phyloP scores from a whole-genome alignment of 495 filamentous ascomycete species.

The Xylaria grammica region DNA sequence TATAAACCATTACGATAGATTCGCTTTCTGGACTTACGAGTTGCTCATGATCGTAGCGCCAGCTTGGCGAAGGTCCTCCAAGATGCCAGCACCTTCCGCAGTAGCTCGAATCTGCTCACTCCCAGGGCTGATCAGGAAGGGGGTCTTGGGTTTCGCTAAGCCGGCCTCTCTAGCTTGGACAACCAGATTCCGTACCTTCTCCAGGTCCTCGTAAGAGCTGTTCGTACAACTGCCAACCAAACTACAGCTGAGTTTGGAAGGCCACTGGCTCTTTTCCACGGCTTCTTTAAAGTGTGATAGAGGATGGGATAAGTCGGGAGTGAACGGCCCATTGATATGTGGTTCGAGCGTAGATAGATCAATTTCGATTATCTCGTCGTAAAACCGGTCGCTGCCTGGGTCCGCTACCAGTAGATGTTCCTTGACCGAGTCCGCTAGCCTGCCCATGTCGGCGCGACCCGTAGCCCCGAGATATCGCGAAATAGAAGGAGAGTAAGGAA shows the following conservation, averaged over 20 bases:
- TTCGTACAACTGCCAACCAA: constrained; percentile 99
- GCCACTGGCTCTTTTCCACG: constrained; percentile 93
- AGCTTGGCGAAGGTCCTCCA: constrained; percentile 95
- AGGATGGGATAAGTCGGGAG: constrained; percentile 97
- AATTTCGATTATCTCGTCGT: constrained; percentile 95
- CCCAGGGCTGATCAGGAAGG: constrained; percentile 94
- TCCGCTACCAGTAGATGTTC: constrained; percentile 88
- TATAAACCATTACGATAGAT: no score
- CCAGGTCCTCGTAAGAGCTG: constrained; percentile 99
- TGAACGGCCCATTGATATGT: constrained; percentile 99
- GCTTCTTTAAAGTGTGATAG: constrained; percentile 97
- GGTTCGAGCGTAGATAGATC: constrained; percentile 94
- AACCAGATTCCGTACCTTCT: constrained; percentile 90
- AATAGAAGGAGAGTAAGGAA: constrained; percentile 98
- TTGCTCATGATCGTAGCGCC: constrained; percentile 96
- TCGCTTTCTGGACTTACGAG: no score
- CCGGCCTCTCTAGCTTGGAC: constrained; percentile 95
- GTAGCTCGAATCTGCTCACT: constrained; percentile 98
- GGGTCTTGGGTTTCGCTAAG: constrained; percentile 88
- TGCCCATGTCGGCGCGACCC: no score
- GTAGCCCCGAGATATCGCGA: constrained; percentile 95
- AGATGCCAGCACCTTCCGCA: constrained; percentile 95
- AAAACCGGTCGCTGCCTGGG: constrained; percentile 91
- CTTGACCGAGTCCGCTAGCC: no score
- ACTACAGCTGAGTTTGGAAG: constrained; percentile 95